Conservation (phyloP, 169 alveolate genomes). For the Eimeria acervulina region DNA sequence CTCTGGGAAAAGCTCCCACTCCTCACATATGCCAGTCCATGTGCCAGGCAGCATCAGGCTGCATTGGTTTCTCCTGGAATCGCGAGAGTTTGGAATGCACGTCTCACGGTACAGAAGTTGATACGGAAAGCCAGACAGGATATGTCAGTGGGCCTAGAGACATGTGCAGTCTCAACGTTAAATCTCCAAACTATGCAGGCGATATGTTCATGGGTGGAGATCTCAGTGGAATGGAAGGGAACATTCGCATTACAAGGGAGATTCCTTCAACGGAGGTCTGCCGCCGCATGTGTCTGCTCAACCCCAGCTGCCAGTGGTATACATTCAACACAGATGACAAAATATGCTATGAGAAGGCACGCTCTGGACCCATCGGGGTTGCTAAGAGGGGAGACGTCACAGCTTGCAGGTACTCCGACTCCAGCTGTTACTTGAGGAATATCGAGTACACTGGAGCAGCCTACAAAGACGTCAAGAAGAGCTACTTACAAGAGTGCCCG, state of each 20-base stretch:
- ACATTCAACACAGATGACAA: background rate
- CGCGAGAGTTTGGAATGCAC: background rate
- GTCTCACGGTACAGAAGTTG: background rate
- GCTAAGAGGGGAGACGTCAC: background rate
- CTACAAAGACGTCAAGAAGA: background rate
- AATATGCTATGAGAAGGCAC: background rate
- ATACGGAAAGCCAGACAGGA: background rate
- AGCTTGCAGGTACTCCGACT: background rate
- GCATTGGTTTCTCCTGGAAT: conserved; percentile 20
- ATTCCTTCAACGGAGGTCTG: background rate
- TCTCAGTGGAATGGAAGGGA: background rate
- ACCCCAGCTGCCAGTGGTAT: background rate
- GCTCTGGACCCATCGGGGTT: background rate
- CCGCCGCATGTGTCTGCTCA: background rate
- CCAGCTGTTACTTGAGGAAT: background rate
- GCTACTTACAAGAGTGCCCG: background rate
- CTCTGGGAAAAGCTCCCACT: background rate
- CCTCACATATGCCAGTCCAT: conserved; percentile 43
- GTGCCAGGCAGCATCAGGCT: background rate
- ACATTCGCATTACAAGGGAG: background rate
- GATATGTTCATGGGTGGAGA: background rate
- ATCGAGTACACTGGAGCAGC: background rate
- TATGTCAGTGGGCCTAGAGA: conserved; percentile 13
- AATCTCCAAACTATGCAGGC: conserved; percentile 9
- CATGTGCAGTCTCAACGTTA: background rate